Conservation (phyloP, 805 yeast species). For the Groenewaldozyma salmanticensis region DNA sequence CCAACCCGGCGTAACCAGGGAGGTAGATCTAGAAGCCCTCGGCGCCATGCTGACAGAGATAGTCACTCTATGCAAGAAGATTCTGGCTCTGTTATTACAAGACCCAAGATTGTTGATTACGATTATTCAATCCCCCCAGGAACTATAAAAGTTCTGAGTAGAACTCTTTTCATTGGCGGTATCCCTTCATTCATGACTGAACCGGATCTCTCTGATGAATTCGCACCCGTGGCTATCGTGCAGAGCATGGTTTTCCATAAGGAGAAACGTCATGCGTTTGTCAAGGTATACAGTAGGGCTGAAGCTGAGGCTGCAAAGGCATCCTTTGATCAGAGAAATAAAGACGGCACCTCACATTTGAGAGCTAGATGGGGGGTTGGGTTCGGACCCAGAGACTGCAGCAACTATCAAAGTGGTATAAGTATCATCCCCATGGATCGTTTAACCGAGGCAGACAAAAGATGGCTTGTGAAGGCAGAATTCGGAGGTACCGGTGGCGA, state of each 20-base stretch:
- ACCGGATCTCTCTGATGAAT: conserved; percentile 51
- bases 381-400: conserved; percentile 96
- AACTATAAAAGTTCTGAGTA: conserved; percentile 68
- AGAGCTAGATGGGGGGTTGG: conserved; percentile 99
- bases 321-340: conserved; percentile 48
- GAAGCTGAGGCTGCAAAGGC: conserved; percentile 82
- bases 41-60: background rate
- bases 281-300: conserved; percentile 80
- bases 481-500: conserved; percentile 97
- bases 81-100: conserved; percentile 1
- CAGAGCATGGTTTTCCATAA: conserved; percentile 82
- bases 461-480: conserved; percentile 83
- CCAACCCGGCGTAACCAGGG: conserved; percentile 3
- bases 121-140: conserved; percentile 71
- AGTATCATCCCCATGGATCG: conserved; percentile 80
- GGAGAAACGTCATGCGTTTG: conserved; percentile 92
- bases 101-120: conserved; percentile 40
- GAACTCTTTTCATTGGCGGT: conserved; percentile 93
- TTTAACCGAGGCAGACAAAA: conserved; percentile 85
- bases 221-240: conserved; percentile 83
- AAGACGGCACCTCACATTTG: conserved; percentile 52
- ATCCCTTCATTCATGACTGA: conserved; percentile 79
- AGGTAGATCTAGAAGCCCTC: conserved; percentile 1
- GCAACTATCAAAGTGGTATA: conserved; percentile 85
- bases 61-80: background rate